A percentile compares a stretch with the other conserved stretches of the same genome.
Conservation (phyloP, 2,329 filamentous ascomycete genomes). For the Teratosphaeria destructans region DNA sequence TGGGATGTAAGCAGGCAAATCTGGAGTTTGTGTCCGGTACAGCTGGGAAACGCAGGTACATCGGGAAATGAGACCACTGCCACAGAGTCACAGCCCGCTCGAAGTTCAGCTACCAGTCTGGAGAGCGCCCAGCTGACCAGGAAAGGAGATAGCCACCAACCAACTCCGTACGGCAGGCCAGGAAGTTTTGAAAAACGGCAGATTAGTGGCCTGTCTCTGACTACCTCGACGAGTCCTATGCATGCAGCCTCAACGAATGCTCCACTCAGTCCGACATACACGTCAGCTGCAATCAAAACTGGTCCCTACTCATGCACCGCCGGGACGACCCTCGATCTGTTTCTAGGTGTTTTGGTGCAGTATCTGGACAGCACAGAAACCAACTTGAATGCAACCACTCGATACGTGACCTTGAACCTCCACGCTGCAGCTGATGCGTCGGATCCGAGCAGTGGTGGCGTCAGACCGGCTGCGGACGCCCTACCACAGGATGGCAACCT, state of each 20-base stretch:
- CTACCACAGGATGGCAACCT: conserved; percentile 37
- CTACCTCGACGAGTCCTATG: background rate
- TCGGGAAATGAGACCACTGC: conserved; percentile 1
- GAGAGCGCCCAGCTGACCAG: conserved; percentile 5
- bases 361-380: conserved; percentile 46
- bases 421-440: conserved; percentile 43
- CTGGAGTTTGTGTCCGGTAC: conserved; percentile 54
- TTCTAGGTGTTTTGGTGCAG: conserved; percentile 41
- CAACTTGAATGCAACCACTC: conserved; percentile 44
- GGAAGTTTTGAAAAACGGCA: background rate
- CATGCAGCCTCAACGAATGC: conserved; percentile 1
- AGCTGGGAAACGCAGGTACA: conserved; percentile 26
- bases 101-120: conserved; percentile 5
- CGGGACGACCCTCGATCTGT: conserved; percentile 39
- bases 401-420: conserved; percentile 48
- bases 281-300: conserved; percentile 24
- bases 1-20: conserved; percentile 46
- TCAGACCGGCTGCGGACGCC: conserved; percentile 22
- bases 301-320: conserved; percentile 46
- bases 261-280: background rate
- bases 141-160: background rate
- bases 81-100: background rate
- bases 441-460: conserved; percentile 33
- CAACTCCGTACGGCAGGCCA: background rate
- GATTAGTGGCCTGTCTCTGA: background rate